Evolutionary conservation across 2,329 filamentous ascomycete species (phyloP), one percentile per base, ranked within the genome.

Genomic region (Daldinia sp.): DNA sequence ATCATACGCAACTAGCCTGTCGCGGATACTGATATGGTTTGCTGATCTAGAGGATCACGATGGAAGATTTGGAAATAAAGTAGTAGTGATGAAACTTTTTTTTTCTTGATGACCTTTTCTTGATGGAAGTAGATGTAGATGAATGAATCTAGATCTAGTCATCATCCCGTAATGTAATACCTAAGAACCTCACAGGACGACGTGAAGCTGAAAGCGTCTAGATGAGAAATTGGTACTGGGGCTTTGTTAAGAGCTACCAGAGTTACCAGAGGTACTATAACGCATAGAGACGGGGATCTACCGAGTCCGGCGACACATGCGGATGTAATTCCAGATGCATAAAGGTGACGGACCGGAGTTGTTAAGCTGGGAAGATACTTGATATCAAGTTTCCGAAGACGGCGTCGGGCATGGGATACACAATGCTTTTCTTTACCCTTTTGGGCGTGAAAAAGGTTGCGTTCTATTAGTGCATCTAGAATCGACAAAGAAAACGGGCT

Each of bases 181-280:
- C 25, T 49, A 30, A 57, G 41, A n/a, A 35, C 21, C 21, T 58
- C 27, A 29, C 21, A 39, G 17, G 41, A 34, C 27, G 29, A 48
- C 41, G 61, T 47, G 54, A 61, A 58, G 58, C 66, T 71, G 72
- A 70, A 73, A 71, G 69, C 71, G 66, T 69, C 41, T 48, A 21
- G 17, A 49, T 30, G 55, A 13, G 34, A 59, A 56, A 45, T 34
- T 55, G 41, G 25, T 50, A 59, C 48, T 58, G 25, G 11, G 27
- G 63, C 71, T 72, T 72, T 70, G 70, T 65, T 55, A 60, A 59
- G 32, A n/a, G 51, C 9, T 49, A 41, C 49, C 11, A 30, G 39
- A 30, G 15, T 25, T 23, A n/a, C 39, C 25, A 43, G 39, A 43
- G 39, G 19, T 45, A 45, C 21, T 45, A 15, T 23, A 27, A 13